These are phyloP conservation scores for Gracilariopsis chorda DNA, from an alignment of 23 red algal genomes.

Conservation along the genomic window DNA sequence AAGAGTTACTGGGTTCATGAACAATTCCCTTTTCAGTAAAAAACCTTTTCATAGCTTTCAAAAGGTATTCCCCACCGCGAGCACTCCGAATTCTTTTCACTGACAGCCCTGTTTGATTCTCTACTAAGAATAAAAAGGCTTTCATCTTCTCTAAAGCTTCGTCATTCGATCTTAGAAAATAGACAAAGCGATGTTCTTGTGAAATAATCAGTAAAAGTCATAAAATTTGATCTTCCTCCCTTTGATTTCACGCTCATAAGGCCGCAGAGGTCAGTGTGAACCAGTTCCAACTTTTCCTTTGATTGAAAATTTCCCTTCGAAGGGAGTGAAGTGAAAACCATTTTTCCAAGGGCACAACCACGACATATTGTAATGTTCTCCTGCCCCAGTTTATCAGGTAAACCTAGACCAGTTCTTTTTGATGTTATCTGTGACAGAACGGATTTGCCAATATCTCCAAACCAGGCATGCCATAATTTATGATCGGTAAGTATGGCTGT, in stretches of 20 bases:
- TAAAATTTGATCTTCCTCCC: slow-evolving; percentile 14
- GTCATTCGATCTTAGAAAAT: not conserved
- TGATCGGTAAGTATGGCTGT: not conserved
- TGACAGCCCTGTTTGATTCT: slow-evolving; percentile 1
- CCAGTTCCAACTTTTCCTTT: not conserved
- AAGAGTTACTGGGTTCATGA: not conserved
- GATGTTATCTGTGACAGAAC: not conserved
- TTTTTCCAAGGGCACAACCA: not conserved
- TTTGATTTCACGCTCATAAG: not conserved
- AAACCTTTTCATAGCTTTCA: not conserved
- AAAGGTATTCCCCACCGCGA: slow-evolving; percentile 5
- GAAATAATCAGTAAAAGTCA: slow-evolving; percentile 27
- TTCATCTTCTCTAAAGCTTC: not conserved
- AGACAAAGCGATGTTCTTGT: not conserved
- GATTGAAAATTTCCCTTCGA: not conserved
- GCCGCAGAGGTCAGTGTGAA: slow-evolving; percentile 38
- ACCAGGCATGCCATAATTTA: not conserved
- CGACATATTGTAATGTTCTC: not conserved
- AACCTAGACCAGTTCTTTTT: not conserved
- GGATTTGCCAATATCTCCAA: not conserved
- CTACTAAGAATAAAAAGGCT: not conserved
- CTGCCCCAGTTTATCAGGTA: not conserved
- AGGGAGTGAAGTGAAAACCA: not conserved
- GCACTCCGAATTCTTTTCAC: not conserved
- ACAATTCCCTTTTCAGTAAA: not conserved